Conservation (phyloP, 2,329 filamentous ascomycete species). For the Trichoderma gracile region DNA sequence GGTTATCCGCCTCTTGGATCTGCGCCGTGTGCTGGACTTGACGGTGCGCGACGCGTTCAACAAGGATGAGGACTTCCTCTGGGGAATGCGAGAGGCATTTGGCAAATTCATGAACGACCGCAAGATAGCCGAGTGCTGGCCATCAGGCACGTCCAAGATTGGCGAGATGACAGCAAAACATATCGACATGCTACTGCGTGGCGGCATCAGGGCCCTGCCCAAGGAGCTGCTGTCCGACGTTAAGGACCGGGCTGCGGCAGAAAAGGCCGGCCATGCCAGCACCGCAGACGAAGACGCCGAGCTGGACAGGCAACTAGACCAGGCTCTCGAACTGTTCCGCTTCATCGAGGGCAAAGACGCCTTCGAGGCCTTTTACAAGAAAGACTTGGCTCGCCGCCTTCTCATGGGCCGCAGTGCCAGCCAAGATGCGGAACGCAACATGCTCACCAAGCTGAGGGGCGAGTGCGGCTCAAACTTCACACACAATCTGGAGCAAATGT, state of each 20-base stretch:
- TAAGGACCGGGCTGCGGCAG: constrained; percentile 58
- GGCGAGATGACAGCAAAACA: constrained; percentile 99
- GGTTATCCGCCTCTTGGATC: constrained; percentile 76
- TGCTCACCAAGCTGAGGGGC: constrained; percentile 86
- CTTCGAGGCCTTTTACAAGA: constrained; percentile 99
- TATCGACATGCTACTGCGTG: constrained; percentile 83
- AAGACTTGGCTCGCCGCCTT: constrained; percentile 84
- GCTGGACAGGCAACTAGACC: constrained; percentile 87
- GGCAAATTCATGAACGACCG: constrained; percentile 90
- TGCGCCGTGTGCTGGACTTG: constrained; percentile 77
- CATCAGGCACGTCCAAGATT: constrained; percentile 85
- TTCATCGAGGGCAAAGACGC: constrained; percentile 97
- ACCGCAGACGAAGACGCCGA: constrained; percentile 88
- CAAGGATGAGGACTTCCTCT: constrained; percentile 73
- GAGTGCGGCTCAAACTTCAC: constrained; percentile 95
- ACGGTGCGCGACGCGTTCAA: constrained; percentile 77
- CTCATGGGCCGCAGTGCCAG: constrained; percentile 92
- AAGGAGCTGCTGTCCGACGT: constrained; percentile 64
- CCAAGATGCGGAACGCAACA: constrained; percentile 91
- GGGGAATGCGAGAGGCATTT: constrained; percentile 81
- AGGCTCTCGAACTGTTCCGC: constrained; percentile 89
- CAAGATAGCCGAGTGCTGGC: constrained; percentile 69
- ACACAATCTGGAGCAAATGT: constrained; percentile 98
- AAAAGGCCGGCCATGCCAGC: constrained; percentile 63
- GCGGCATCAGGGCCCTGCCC: constrained; percentile 81